Conservation (phyloP, 495 filamentous ascomycete species). For the Evernia prunastri region DNA sequence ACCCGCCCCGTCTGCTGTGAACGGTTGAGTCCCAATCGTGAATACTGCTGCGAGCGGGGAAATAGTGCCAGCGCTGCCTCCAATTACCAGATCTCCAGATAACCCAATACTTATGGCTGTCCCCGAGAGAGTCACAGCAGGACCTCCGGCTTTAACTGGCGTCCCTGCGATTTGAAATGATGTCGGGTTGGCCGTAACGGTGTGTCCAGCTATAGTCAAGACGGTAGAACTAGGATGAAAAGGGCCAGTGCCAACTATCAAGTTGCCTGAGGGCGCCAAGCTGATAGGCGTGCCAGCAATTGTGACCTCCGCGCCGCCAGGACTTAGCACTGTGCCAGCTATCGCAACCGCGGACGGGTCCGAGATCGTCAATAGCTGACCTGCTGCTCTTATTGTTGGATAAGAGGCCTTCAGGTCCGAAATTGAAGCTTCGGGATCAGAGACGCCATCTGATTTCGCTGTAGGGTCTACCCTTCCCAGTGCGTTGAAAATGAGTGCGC, state of each 20-base stretch:
- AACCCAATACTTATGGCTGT: background rate
- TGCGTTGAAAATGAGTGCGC: background rate
- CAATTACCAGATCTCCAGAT: background rate
- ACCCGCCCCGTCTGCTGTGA: background rate
- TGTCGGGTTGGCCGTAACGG: constrained; percentile 4
- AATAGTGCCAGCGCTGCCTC: background rate
- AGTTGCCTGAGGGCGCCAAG: background rate
- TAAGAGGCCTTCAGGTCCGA: background rate
- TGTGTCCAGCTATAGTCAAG: background rate
- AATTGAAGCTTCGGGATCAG: background rate
- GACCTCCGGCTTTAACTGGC: background rate
- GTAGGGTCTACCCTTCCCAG: background rate
- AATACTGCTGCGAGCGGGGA: background rate
- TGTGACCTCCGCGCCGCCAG: background rate
- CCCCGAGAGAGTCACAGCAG: constrained; percentile 1
- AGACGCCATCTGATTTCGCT: background rate
- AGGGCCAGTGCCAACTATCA: background rate
- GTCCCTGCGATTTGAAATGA: constrained; percentile 2
- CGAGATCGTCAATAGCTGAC: background rate
- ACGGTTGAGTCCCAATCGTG: background rate
- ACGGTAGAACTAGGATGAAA: background rate
- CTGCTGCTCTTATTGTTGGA: background rate
- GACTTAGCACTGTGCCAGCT: constrained; percentile 3
- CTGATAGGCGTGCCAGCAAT: background rate
- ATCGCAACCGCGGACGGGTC: constrained; percentile 6